Percentiles rank a stretch among this genome's conserved stretches.
phyloP scores from a whole-genome alignment of 306 rosid genomes.

The Carpinus fangiana region DNA sequence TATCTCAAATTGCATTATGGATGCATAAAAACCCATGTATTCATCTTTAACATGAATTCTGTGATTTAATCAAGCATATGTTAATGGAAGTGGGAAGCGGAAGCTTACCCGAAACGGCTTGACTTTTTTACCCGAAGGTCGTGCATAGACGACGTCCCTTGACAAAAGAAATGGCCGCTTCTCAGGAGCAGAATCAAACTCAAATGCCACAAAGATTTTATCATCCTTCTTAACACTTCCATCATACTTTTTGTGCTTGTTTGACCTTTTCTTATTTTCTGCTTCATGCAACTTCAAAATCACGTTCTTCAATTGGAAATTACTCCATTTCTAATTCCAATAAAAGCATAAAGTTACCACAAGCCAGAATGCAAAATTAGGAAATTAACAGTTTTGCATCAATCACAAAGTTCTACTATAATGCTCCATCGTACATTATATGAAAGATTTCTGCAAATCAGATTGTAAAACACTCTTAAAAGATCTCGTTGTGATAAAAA shows the following conservation, averaged over 20 bases:
- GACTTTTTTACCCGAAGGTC: slow-evolving; percentile 4
- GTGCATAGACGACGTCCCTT: slow-evolving; percentile 32
- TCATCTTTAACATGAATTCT: background rate
- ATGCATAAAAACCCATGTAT: background rate
- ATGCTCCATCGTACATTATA: background rate
- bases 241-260: background rate
- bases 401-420: background rate
- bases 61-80: background rate
- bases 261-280: background rate
- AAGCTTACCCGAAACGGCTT: slow-evolving; percentile 28
- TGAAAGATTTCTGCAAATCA: background rate
- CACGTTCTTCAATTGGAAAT: slow-evolving; percentile 19
- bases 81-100: background rate
- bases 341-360: background rate
- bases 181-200: slow-evolving; percentile 20
- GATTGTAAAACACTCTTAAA: background rate
- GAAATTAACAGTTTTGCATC: no score
- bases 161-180: slow-evolving; percentile 33
- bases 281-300: slow-evolving; percentile 15
- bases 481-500: background rate
- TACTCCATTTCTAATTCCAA: slow-evolving; percentile 13
- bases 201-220: slow-evolving; percentile 23
- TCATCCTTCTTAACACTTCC: background rate
- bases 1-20: no score
- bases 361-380: no score